Evolutionary conservation across 345 rosid genomes (phyloP).

Genomic region (Erysimum cheiranthoides): DNA sequence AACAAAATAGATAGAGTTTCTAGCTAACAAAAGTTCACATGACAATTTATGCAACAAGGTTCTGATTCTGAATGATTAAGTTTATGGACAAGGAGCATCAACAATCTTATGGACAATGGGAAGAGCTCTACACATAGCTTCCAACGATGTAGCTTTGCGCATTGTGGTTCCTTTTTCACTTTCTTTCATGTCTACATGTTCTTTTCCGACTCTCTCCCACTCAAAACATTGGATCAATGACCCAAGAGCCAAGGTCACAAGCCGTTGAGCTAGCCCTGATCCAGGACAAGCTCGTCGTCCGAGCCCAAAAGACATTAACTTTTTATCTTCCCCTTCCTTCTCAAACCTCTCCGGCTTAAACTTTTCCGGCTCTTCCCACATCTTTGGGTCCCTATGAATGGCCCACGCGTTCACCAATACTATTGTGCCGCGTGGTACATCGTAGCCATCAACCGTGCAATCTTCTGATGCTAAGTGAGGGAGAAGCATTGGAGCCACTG

Average conservation of each 20-base stretch:
- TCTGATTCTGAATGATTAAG: background rate
- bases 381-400: slow-evolving; percentile 24
- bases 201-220: slow-evolving; percentile 32
- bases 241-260: slow-evolving; percentile 49
- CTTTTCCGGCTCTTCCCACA: slow-evolving; percentile 36
- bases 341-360: slow-evolving; percentile 38
- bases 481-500: slow-evolving; percentile 47
- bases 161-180: slow-evolving; percentile 41
- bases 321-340: slow-evolving; percentile 34
- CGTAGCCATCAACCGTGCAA: slow-evolving; percentile 46
- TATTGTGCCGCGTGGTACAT: slow-evolving; percentile 47
- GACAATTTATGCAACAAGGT: background rate
- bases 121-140: slow-evolving; percentile 48
- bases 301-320: slow-evolving; percentile 50
- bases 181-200: slow-evolving; percentile 47
- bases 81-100: background rate
- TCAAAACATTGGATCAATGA: slow-evolving; percentile 53
- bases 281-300: slow-evolving; percentile 52
- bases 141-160: slow-evolving; percentile 43
- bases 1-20: background rate
- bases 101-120: slow-evolving; percentile 26
- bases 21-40: background rate
- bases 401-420: slow-evolving; percentile 45
- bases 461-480: slow-evolving; percentile 51
- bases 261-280: slow-evolving; percentile 46